Evolutionary conservation across 2,329 filamentous ascomycete genomes (phyloP), one percentile per base, ranked within the genome.

Genomic region (Colletotrichum lupini): DNA sequence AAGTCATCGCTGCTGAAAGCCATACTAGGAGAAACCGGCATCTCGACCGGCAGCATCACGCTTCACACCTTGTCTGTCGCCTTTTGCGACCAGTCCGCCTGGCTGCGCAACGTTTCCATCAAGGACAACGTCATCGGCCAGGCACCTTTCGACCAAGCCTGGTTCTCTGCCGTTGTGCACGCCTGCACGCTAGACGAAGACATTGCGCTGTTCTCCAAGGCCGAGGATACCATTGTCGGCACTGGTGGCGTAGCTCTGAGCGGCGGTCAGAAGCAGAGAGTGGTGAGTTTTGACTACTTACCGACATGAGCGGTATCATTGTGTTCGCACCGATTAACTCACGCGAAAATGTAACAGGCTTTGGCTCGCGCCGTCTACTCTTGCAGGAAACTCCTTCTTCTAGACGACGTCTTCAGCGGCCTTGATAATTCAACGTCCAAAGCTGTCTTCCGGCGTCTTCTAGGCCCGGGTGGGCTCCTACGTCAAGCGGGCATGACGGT

Each of bases 361-460:
- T 77, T 88, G 1, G 87, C 87, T 4, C 80, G 87, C 19, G 86
- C 86, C 1, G 77, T 88, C 0, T 89, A 87, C 70, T 80, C 83
- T 1, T 75, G 80, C 9, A 79, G 77, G 7, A 76, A 81, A 1
- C 77, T 87, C 1, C 22, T 86, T 1, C 37, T 89, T 3, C 76
- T 89, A 0, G 87, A 89, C 68, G 86, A 89, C 64, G 77, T 82
- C 0, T 83, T 88, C 46, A 85, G 85, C 60, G 83, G 82, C 0
- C 79, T 88, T 2, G 87, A 88, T 69, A 79, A 81, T 1, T 78
- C 82, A 4, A 90, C 87, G 0, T 80, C 84, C 12, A 76, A 81
- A 7, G 74, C 79, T 2, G 79, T 89, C 4, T 85, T 88, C 49
- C 76, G 82, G 11, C 80, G 81, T 4, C 77, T 89, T 0, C 76